phyloP scores from a whole-genome alignment of 2,329 filamentous ascomycete genomes.

The Aspergillus sp. region DNA sequence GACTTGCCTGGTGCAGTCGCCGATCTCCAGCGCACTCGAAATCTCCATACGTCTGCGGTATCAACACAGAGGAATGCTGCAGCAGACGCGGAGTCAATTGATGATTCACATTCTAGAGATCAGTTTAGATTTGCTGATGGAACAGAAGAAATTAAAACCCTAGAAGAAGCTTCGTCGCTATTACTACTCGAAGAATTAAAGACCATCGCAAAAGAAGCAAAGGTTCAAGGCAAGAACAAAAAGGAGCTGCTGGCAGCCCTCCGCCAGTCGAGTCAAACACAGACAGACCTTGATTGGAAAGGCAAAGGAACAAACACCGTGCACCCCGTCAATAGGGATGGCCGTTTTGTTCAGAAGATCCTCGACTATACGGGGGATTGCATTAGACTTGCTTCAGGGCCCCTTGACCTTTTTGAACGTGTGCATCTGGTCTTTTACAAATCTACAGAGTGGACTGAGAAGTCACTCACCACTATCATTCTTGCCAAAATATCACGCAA shows the following conservation, averaged over 20 bases:
- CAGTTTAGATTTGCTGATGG: conserved; percentile 75
- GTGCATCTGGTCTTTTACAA: conserved; percentile 95
- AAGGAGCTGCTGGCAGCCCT: conserved; percentile 71
- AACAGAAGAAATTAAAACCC: conserved; percentile 68
- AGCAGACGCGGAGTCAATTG: conserved; percentile 41
- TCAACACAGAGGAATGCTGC: conserved; percentile 21
- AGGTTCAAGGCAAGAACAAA: conserved; percentile 84
- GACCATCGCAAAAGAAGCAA: conserved; percentile 75
- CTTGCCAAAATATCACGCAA: conserved; percentile 81
- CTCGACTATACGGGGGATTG: conserved; percentile 74
- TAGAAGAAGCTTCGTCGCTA: conserved; percentile 79
- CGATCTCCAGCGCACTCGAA: conserved; percentile 55
- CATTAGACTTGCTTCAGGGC: conserved; percentile 68
- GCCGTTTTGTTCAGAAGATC: conserved; percentile 73
- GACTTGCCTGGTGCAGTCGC: conserved; percentile 64
- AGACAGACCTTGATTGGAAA: conserved; percentile 70
- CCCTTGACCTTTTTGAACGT: conserved; percentile 81
- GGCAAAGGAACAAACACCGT: conserved; percentile 37
- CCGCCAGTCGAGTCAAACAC: conserved; percentile 66
- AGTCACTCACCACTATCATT: conserved; percentile 91
- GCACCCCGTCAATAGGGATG: conserved; percentile 59
- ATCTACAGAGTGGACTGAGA: conserved; percentile 95
- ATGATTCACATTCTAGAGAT: conserved; percentile 44
- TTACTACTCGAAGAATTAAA: conserved; percentile 88
- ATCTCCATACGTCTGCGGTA: conserved; percentile 47